A percentile compares a stretch with the other conserved stretches of the same genome.
Conservation (phyloP, 257 asterid species). For the Ilex aquifolium region DNA sequence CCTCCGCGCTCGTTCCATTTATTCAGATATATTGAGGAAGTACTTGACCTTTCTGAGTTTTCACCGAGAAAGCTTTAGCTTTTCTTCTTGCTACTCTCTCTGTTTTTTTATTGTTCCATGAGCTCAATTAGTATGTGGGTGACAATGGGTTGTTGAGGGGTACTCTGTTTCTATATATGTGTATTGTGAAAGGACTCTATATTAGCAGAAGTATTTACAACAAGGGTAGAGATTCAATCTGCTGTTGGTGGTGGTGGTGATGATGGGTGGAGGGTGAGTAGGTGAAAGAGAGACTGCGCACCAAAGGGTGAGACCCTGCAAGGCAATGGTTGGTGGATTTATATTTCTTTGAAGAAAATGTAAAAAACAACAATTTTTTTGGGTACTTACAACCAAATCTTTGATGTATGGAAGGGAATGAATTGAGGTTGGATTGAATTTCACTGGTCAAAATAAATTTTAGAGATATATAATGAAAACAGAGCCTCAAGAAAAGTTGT, state of each 20-base stretch:
- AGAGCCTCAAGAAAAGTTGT: conserved; percentile 11
- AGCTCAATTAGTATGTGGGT: conserved; percentile 25
- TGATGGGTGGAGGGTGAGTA: conserved; percentile 28
- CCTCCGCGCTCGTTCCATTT: conserved; percentile 78
- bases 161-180: neutral
- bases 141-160: conserved; percentile 35
- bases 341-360: conserved; percentile 1
- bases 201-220: neutral
- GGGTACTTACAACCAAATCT: neutral
- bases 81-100: conserved; percentile 13
- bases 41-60: neutral
- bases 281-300: conserved; percentile 15
- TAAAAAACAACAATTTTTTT: neutral
- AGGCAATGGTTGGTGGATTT: conserved; percentile 23
- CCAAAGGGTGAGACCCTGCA: conserved; percentile 16
- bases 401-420: conserved; percentile 66
- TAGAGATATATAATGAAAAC: conserved; percentile 12
- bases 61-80: conserved; percentile 2
- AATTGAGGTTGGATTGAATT: conserved; percentile 52
- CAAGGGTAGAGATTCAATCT: conserved; percentile 21
- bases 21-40: neutral
- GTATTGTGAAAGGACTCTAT: neutral
- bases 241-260: conserved; percentile 35
- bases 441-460: conserved; percentile 53
- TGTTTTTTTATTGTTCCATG: conserved; percentile 18